Percentiles rank a stretch among this genome's conserved stretches.
phyloP scores from a whole-genome alignment of 2,329 filamentous ascomycete species.

The Botrytis cinerea region DNA sequence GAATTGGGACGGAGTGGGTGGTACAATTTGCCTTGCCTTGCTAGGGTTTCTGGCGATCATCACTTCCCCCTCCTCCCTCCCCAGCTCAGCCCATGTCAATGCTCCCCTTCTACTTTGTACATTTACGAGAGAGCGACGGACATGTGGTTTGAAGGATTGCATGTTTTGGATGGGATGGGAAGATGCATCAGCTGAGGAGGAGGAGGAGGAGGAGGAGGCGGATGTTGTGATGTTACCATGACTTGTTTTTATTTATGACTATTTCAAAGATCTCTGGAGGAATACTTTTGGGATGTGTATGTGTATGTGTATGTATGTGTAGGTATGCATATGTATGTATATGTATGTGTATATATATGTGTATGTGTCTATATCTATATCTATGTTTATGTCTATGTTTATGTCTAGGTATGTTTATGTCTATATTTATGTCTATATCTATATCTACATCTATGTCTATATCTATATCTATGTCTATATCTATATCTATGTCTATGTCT shows the following conservation, averaged over 20 bases:
- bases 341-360: no score
- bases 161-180: not conserved
- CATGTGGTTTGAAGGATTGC: slow-evolving; percentile 4
- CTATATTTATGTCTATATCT: no score
- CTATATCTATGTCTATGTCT: no score
- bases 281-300: not conserved
- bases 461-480: no score
- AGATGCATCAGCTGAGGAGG: slow-evolving; percentile 12
- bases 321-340: not conserved
- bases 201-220: not conserved
- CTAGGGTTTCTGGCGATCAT: slow-evolving; percentile 11
- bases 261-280: not conserved
- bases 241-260: not conserved
- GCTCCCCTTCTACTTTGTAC: not conserved
- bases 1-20: not conserved
- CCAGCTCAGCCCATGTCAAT: slow-evolving; percentile 19
- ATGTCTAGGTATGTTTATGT: no score
- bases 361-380: no score
- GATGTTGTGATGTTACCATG: not conserved
- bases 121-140: slow-evolving; percentile 4
- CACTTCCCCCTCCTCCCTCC: not conserved
- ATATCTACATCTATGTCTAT: no score
- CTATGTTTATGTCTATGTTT: no score
- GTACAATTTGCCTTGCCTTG: slow-evolving; percentile 8
- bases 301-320: no score